Conservation (phyloP, 2,329 filamentous ascomycete genomes). For the Fusarium chuoi region DNA sequence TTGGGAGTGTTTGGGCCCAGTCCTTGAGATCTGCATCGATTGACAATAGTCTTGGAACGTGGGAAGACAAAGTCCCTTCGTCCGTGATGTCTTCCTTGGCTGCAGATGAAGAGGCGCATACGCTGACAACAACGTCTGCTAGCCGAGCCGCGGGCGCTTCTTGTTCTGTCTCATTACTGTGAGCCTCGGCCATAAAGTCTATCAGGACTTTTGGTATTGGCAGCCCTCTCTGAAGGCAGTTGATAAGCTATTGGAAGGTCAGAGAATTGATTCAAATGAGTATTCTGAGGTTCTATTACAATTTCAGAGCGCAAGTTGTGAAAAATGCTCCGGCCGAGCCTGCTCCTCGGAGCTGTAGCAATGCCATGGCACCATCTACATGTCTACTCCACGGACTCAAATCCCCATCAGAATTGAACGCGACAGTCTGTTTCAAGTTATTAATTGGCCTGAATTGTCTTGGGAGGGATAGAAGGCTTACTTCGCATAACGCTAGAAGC, state of each 20-base stretch:
- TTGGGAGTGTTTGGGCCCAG: neutral
- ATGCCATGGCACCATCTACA: neutral
- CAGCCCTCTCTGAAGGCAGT: neutral
- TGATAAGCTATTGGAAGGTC: neutral
- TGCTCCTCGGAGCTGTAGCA: neutral
- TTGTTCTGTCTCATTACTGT: neutral
- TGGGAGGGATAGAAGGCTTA: neutral
- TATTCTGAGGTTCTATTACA: neutral
- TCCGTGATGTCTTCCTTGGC: neutral
- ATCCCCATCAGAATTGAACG: neutral
- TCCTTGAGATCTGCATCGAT: neutral
- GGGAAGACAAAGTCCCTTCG: fast-evolving
- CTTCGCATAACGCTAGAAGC: neutral
- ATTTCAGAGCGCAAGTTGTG: neutral
- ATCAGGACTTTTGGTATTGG: fast-evolving
- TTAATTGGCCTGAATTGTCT: too few relatives aligned
- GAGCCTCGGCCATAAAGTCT: neutral
- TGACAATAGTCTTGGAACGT: neutral
- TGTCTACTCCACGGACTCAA: neutral
- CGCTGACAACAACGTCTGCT: neutral
- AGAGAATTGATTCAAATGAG: neutral
- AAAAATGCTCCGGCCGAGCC: neutral
- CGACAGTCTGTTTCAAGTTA: neutral
- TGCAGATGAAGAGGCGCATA: fast-evolving
- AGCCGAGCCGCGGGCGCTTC: neutral